phyloP scores from a whole-genome alignment of 1,284 basidiomycete genomes.

The Trichosporon sp. region DNA sequence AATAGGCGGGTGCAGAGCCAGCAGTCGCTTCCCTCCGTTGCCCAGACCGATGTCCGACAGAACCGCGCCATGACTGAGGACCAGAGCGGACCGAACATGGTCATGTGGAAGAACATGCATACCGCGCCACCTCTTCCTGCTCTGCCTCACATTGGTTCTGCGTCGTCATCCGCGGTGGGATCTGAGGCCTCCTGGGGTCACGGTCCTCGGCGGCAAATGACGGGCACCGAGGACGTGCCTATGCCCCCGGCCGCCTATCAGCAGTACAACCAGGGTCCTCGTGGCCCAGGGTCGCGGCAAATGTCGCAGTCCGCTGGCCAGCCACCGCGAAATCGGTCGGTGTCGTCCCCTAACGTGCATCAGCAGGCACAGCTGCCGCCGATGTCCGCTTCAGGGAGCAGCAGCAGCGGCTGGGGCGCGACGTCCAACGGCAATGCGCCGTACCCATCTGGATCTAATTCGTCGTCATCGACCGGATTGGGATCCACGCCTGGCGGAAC shows the following conservation, averaged over 20 bases:
- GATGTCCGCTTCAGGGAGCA: conserved; percentile 30
- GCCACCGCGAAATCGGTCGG: conserved; percentile 56
- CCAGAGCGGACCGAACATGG: conserved; percentile 66
- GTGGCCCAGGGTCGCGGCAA: conserved; percentile 40
- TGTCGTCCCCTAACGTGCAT: conserved; percentile 59
- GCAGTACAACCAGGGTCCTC: conserved; percentile 33
- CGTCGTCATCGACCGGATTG: conserved; percentile 41
- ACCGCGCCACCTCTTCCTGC: conserved; percentile 63
- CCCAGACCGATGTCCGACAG: conserved; percentile 59
- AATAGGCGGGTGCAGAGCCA: conserved; percentile 61
- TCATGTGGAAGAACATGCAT: conserved; percentile 64
- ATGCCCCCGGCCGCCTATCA: conserved; percentile 29
- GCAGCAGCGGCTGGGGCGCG: conserved; percentile 22
- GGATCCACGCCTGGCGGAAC: conserved; percentile 42
- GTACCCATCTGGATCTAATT: conserved; percentile 29
- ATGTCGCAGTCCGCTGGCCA: conserved; percentile 42
- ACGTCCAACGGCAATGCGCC: conserved; percentile 25
- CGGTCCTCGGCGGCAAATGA: conserved; percentile 10
- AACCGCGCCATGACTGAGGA: conserved; percentile 72
- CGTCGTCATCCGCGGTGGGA: conserved; percentile 36
- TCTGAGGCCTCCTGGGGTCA: conserved; percentile 45
- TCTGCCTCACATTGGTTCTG: conserved; percentile 46
- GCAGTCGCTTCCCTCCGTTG: conserved; percentile 64
- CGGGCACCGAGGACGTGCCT: conserved; percentile 24
- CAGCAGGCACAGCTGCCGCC: conserved; percentile 43